These are phyloP conservation scores for Fusarium sp. DNA, from an alignment of 2,329 filamentous ascomycete species.

Conservation along the genomic window DNA sequence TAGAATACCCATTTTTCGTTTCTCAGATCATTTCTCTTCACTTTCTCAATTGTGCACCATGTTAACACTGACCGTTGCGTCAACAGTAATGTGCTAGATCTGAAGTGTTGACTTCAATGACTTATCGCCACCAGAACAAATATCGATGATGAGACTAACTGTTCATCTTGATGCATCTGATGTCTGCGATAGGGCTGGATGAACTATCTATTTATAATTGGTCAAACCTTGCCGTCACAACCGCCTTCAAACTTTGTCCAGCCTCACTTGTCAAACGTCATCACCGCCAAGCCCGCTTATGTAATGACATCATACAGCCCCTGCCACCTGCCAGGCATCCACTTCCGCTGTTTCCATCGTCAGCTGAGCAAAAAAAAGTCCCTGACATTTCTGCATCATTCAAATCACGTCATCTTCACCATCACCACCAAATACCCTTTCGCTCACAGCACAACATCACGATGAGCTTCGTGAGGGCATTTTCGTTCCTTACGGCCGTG, in stretches of 20 bases:
- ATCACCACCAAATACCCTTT: background rate
- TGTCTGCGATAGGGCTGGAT: background rate
- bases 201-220: background rate
- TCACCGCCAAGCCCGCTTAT: constrained; percentile 14
- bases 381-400: constrained; percentile 8
- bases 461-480: constrained; percentile 28
- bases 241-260: background rate
- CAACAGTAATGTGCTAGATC: background rate
- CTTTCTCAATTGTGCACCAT: background rate
- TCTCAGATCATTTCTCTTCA: background rate
- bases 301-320: constrained; percentile 35
- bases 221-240: background rate
- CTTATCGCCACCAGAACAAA: background rate
- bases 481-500: constrained; percentile 24
- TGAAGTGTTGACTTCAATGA: too few species aligned
- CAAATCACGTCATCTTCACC: background rate
- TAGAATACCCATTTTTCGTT: background rate
- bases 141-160: too few species aligned
- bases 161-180: fast-evolving
- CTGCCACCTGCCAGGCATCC: constrained; percentile 11
- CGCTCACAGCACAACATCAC: background rate
- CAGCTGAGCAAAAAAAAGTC: constrained; percentile 12
- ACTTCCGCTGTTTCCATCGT: constrained; percentile 16
- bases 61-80: background rate
- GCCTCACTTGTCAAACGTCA: background rate